Evolutionary conservation across 495 filamentous ascomycete genomes (phyloP), one percentile per base, ranked within the genome.

Genomic region (Cudoniella acicularis): DNA sequence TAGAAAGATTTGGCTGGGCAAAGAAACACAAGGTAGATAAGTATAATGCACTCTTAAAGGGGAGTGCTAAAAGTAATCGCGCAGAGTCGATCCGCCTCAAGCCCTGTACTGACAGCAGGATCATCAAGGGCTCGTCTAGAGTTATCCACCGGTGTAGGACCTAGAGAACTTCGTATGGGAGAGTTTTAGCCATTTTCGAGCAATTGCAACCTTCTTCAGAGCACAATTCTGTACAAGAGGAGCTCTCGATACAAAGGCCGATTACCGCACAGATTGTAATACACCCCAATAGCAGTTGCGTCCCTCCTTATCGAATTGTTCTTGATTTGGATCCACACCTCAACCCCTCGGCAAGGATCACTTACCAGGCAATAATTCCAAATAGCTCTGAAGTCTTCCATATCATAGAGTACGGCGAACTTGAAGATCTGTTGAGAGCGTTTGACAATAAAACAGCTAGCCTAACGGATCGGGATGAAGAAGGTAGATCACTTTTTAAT

Each of bases 381-480:
- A 51, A 52, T 43, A 23, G 10, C 11, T 58, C 56, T 10, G 46
- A 51, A 6, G 18, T 58, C 20, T 57, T 49, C 22, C 6, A n/a
- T 1, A 52, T 52, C 20, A 22, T 57, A 10, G 20, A 22, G 1
- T 40, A 16, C 17, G 56, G 56, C 30, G 17, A 50, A 3, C n/a
- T 52, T 18, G 46, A 52, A 52, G 20, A 50, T 8, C 48, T 58
- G 8, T 10, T 43, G 2, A 43, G 25, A 43, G 46, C 27, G 17
- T 23, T 58, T 21, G 46, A 41, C 42, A 27, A 8, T n/a, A 10
- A 22, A 43, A 52, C 30, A 10, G 56, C 46, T 3, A 22, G n/a
- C 6, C n/a, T 58, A 20, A 58, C 47, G 18, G 56, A 58, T 43
- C 46, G 56, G 1, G 56, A 58, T 20, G 56, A 52, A 45, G 48